Base-by-base conservation (phyloP, 176 grass and related monocot species). In the Lolium multiflorum region DNA sequence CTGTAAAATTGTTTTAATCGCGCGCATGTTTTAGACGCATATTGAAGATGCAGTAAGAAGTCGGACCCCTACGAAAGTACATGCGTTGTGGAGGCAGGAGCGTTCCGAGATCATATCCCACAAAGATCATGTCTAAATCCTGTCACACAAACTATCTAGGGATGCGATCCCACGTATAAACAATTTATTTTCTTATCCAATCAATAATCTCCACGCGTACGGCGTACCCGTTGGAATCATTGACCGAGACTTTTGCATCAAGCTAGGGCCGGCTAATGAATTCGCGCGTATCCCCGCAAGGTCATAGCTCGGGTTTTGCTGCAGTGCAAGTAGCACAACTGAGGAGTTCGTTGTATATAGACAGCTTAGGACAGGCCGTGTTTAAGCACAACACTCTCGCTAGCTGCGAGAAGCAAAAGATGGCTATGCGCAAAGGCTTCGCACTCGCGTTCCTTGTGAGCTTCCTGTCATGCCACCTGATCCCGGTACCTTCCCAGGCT, bases 291-390 rank as follows among this genome's bases (percentile, higher is more conserved):
- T 6, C 11, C 48, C 48, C 48, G 6, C 31, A 35, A 50, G 48
- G 48, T 13, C 48, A 50, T 50, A 50, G 13, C 48, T 13, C 48
- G 15, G 12, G 24, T 28, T 12, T 22, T 55, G 22, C 4, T 4
- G 25, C 26, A 54, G 14, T 55, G 9, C 14, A 55, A 50, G 4
- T 1, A 73, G 22, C 25, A 35, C 31, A 35, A 35, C 31, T 3
- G 5, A 66, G 63, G 3, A 13, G 31, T 35, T 35, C 31, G 28
- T 35, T 35, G 14, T 80, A 87, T 82, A 87, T 87, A 87, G 24
- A 17, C 46, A 77, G 80, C 58, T 13, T 35, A 25, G 3, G 39
- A 14, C 26, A 25, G 47, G 50, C 4, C 57, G 17, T 8, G 6
- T 35, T 35, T 70, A 28, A 76, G 71, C 71, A 26, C 71, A 57